Percentiles rank a stretch among this genome's conserved stretches.
Evolutionary conservation across 495 filamentous ascomycete genomes (phyloP).

Genomic region (Aspergillus campestris): DNA sequence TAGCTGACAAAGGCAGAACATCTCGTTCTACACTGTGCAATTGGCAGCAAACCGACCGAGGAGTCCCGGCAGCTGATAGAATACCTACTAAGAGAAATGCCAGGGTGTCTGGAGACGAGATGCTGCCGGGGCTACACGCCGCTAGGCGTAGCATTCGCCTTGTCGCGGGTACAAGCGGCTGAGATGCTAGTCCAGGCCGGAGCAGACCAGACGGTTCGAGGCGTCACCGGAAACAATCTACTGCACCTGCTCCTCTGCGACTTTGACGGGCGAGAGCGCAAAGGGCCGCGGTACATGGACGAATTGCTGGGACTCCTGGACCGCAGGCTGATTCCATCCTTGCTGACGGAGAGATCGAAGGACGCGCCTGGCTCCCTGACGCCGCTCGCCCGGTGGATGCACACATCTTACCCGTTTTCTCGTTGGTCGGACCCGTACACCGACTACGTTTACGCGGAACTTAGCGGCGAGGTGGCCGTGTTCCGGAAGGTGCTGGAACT

Average conservation of each 20-base stretch:
- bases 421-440: not conserved
- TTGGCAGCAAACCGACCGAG: conserved; percentile 35
- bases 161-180: conserved; percentile 44
- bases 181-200: conserved; percentile 53
- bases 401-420: conserved; percentile 1
- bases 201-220: conserved; percentile 53
- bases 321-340: conserved; percentile 29
- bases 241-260: conserved; percentile 44
- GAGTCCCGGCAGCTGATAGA: conserved; percentile 45
- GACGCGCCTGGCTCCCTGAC: conserved; percentile 37
- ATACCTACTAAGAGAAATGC: conserved; percentile 50
- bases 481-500: conserved; percentile 37
- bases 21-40: conserved; percentile 57
- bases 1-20: conserved; percentile 33
- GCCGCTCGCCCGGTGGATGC: conserved; percentile 36
- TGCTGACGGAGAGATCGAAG: conserved; percentile 40
- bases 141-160: conserved; percentile 47
- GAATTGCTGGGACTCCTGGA: conserved; percentile 47
- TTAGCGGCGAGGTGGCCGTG: not conserved
- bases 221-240: conserved; percentile 47
- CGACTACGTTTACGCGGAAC: not conserved
- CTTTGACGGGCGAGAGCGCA: not conserved
- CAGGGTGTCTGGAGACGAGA: conserved; percentile 49
- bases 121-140: conserved; percentile 50
- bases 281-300: conserved; percentile 20